Conservation (phyloP, 2,329 filamentous ascomycete species). For the Trichoderma koningiopsis region DNA sequence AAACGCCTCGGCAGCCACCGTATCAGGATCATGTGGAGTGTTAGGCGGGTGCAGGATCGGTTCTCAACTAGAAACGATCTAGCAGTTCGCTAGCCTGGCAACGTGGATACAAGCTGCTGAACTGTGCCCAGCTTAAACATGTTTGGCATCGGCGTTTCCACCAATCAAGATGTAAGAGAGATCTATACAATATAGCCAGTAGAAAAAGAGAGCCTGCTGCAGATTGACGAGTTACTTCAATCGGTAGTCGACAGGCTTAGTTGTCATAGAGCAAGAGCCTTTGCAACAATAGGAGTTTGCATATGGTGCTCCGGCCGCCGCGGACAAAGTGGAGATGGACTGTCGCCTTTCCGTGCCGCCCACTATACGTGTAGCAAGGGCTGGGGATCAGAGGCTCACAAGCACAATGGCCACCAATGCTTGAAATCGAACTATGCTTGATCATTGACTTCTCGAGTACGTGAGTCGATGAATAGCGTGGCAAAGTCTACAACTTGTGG, state of each 20-base stretch:
- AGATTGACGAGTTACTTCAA: neutral
- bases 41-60: neutral
- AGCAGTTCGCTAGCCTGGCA: neutral
- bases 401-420: neutral
- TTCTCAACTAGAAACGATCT: conserved; percentile 1
- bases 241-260: neutral
- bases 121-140: neutral
- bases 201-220: neutral
- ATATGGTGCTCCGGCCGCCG: neutral
- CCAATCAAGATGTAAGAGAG: neutral
- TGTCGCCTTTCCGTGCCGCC: neutral
- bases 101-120: neutral
- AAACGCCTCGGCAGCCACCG: neutral
- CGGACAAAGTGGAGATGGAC: neutral
- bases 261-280: neutral
- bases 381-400: neutral
- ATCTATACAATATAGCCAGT: neutral
- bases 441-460: neutral
- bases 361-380: neutral
- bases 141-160: conserved; percentile 3
- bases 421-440: neutral
- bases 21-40: conserved; percentile 11
- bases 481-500: no score
- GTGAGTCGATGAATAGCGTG: no score
- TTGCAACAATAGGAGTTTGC: neutral